phyloP scores from a whole-genome alignment of 345 rosid species.

The Murraya paniculata region DNA sequence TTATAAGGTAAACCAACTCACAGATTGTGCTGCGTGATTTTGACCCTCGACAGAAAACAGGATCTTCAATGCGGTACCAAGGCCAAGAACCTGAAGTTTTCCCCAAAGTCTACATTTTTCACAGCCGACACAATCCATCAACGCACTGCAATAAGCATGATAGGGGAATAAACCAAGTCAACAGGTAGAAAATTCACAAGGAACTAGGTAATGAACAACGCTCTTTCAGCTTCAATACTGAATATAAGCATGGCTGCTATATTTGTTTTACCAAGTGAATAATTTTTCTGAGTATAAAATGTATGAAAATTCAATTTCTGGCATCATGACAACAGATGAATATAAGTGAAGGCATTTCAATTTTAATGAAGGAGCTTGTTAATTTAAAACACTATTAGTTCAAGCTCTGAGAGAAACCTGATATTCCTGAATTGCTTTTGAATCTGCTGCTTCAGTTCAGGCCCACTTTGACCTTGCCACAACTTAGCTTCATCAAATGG shows the following conservation, averaged over 20 bases:
- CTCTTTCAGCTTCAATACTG: neutral
- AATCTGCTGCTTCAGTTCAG: conserved; percentile 76
- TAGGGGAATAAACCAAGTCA: neutral
- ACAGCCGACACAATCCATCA: conserved; percentile 98
- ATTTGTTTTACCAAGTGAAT: neutral
- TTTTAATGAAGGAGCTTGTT: neutral
- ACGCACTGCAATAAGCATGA: conserved; percentile 59
- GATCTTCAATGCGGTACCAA: conserved; percentile 87
- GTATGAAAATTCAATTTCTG: neutral
- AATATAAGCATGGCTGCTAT: neutral
- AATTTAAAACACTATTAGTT: conserved; percentile 1
- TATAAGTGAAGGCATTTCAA: neutral
- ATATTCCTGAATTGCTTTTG: conserved; percentile 88
- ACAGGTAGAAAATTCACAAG: neutral
- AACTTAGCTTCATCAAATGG: conserved; percentile 97
- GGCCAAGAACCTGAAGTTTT: conserved; percentile 94
- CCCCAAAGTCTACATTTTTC: conserved; percentile 99
- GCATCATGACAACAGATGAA: neutral
- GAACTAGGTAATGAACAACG: neutral
- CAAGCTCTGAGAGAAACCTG: conserved; percentile 46
- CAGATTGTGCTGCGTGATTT: conserved; percentile 20
- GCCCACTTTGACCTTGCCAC: conserved; percentile 95
- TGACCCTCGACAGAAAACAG: conserved; percentile 72
- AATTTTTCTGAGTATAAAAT: too few species aligned
- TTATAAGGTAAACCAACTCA: conserved; percentile 17